These are phyloP conservation scores for Saturnispora diversa DNA, from an alignment of 805 yeast genomes.

Conservation along the genomic window DNA sequence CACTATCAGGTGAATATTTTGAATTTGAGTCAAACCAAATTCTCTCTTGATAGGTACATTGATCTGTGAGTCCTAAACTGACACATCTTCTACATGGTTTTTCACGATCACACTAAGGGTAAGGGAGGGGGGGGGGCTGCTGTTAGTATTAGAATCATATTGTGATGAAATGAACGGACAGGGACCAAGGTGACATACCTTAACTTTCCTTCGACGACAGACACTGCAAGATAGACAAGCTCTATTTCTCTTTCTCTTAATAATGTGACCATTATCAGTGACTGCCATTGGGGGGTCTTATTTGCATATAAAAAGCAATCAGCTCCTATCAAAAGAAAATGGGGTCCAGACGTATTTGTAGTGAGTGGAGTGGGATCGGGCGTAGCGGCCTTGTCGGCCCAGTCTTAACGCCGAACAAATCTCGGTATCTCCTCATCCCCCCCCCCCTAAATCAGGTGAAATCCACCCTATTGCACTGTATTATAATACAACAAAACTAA, in stretches of 20 bases:
- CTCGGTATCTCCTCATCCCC: too few species aligned
- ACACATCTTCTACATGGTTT: slow-evolving; percentile 31
- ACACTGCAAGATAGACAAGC: slow-evolving; percentile 39
- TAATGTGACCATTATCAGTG: too few species aligned
- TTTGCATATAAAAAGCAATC: too few species aligned
- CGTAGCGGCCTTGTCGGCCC: slow-evolving; percentile 3
- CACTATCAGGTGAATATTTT: slow-evolving; percentile 3
- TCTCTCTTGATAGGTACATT: slow-evolving; percentile 28
- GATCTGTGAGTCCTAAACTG: slow-evolving; percentile 25
- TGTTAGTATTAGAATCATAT: slow-evolving; percentile 16
- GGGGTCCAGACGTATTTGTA: too few species aligned
- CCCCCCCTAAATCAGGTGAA: too few species aligned
- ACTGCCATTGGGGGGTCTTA: too few species aligned
- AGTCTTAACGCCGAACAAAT: background rate
- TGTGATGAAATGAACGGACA: too few species aligned
- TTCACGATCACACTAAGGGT: slow-evolving; percentile 32
- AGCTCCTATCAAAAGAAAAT: too few species aligned
- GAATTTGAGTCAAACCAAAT: slow-evolving; percentile 20
- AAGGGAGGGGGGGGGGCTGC: too few species aligned
- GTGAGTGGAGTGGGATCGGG: background rate
- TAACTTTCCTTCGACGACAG: slow-evolving; percentile 41
- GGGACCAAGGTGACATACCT: too few species aligned
- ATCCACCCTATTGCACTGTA: too few species aligned
- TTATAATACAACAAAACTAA: too few species aligned
- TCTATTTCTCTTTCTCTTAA: slow-evolving; percentile 31